Conservation (phyloP, 768 basidiomycete species). For the Amanita pseudoporphyria region DNA sequence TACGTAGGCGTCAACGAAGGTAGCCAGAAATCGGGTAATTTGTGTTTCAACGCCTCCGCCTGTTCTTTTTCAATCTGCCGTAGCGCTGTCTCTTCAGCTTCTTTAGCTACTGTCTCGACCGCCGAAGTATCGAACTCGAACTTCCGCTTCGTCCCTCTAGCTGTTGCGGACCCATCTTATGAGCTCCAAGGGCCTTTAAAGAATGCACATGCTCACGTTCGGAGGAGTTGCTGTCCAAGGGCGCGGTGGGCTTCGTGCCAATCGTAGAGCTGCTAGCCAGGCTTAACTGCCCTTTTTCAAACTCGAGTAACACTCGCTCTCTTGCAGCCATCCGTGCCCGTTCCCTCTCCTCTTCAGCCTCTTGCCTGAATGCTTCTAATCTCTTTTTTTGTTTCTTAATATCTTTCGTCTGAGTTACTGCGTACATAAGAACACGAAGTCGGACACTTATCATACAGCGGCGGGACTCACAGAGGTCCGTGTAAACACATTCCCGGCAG, state of each 20-base stretch:
- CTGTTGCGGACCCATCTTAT: constrained; percentile 19
- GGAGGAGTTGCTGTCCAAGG: constrained; percentile 18
- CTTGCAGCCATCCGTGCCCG: constrained; percentile 65
- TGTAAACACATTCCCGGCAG: constrained; percentile 91
- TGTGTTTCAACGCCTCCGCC: constrained; percentile 73
- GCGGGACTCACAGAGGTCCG: constrained; percentile 59
- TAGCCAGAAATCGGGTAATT: constrained; percentile 96
- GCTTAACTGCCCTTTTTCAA: constrained; percentile 78
- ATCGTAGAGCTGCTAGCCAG: constrained; percentile 37
- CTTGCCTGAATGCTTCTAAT: constrained; percentile 62
- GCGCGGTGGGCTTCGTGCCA: constrained; percentile 27
- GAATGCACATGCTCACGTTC: constrained; percentile 17
- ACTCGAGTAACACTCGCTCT: constrained; percentile 83
- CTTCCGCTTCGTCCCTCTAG: constrained; percentile 68
- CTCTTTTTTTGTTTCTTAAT: constrained; percentile 86
- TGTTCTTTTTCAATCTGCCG: constrained; percentile 78
- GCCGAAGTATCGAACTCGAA: constrained; percentile 71
- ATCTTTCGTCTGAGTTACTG: constrained; percentile 84
- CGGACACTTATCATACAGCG: not conserved
- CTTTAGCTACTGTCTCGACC: constrained; percentile 60
- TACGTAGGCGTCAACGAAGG: constrained; percentile 86
- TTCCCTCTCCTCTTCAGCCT: constrained; percentile 74
- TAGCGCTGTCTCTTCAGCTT: constrained; percentile 86
- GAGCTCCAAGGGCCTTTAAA: not conserved
- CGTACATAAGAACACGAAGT: constrained; percentile 7